phyloP scores from a whole-genome alignment of 331 rosid species.

The Quercus phellos region DNA sequence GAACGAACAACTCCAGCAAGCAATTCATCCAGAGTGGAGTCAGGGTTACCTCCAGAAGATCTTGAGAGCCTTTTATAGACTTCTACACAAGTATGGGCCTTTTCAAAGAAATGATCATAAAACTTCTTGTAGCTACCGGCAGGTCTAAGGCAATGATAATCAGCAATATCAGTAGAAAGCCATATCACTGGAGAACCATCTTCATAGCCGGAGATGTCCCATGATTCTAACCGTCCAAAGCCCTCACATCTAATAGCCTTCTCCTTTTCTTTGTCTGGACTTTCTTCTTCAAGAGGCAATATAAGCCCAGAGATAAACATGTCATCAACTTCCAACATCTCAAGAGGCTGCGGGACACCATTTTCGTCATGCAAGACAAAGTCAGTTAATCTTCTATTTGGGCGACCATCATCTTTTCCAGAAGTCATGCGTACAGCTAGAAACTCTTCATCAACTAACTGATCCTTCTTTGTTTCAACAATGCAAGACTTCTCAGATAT shows the following conservation, averaged over 20 bases:
- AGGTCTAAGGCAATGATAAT: slow-evolving; percentile 70
- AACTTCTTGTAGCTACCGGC: slow-evolving; percentile 60
- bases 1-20: slow-evolving; percentile 82
- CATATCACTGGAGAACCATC: slow-evolving; percentile 80
- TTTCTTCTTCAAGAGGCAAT: slow-evolving; percentile 58
- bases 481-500: slow-evolving; percentile 48
- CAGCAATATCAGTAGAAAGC: slow-evolving; percentile 82
- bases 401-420: slow-evolving; percentile 48
- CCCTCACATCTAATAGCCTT: slow-evolving; percentile 67
- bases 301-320: slow-evolving; percentile 70
- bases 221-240: slow-evolving; percentile 81
- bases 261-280: slow-evolving; percentile 55
- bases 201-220: slow-evolving; percentile 92
- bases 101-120: slow-evolving; percentile 63
- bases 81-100: slow-evolving; percentile 68
- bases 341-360: slow-evolving; percentile 58
- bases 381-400: slow-evolving; percentile 74
- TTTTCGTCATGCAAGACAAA: slow-evolving; percentile 64
- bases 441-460: slow-evolving; percentile 56
- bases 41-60: slow-evolving; percentile 63
- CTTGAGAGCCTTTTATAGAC: slow-evolving; percentile 62
- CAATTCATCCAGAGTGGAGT: slow-evolving; percentile 67
- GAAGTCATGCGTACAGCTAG: slow-evolving; percentile 60
- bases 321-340: slow-evolving; percentile 73
- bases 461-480: slow-evolving; percentile 56